phyloP scores from a whole-genome alignment of 2,329 filamentous ascomycete species.

The Claviceps capensis region DNA sequence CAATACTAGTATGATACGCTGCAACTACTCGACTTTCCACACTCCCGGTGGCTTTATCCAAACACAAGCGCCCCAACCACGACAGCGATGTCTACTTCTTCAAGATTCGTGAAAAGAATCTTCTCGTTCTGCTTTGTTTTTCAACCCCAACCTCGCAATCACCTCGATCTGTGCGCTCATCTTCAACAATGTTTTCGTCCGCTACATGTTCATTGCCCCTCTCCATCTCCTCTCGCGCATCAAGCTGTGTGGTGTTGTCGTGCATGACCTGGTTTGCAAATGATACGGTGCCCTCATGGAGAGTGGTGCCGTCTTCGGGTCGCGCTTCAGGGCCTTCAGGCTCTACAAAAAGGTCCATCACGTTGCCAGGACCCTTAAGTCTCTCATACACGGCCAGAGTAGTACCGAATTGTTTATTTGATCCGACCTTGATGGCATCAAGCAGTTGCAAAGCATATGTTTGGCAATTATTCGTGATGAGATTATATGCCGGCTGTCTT shows the following conservation, averaged over 20 bases:
- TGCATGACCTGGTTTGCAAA: constrained; percentile 40
- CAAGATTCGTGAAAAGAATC: constrained; percentile 8
- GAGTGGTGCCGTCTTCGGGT: constrained; percentile 7
- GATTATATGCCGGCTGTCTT: constrained; percentile 37
- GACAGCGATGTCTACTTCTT: not conserved
- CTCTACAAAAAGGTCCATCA: constrained; percentile 34
- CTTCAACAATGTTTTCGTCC: constrained; percentile 4
- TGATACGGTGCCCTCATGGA: constrained; percentile 26
- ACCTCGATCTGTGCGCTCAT: constrained; percentile 1
- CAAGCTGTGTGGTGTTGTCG: constrained; percentile 37
- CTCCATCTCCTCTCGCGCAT: constrained; percentile 22
- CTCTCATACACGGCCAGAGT: constrained; percentile 39
- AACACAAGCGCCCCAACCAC: not conserved
- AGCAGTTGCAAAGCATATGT: constrained; percentile 39
- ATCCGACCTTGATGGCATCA: constrained; percentile 38
- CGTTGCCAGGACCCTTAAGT: constrained; percentile 33
- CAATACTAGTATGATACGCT: too few relatives aligned
- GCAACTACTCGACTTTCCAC: too few relatives aligned
- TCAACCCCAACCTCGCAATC: not conserved
- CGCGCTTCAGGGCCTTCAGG: constrained; percentile 11
- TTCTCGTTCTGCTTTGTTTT: not conserved
- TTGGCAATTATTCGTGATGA: constrained; percentile 48
- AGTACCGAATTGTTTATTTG: constrained; percentile 37
- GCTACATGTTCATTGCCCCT: constrained; percentile 8
- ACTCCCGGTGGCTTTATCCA: too few relatives aligned